Evolutionary conservation across 2,329 filamentous ascomycete genomes (phyloP).

Genomic region (Fusarium papillatum): DNA sequence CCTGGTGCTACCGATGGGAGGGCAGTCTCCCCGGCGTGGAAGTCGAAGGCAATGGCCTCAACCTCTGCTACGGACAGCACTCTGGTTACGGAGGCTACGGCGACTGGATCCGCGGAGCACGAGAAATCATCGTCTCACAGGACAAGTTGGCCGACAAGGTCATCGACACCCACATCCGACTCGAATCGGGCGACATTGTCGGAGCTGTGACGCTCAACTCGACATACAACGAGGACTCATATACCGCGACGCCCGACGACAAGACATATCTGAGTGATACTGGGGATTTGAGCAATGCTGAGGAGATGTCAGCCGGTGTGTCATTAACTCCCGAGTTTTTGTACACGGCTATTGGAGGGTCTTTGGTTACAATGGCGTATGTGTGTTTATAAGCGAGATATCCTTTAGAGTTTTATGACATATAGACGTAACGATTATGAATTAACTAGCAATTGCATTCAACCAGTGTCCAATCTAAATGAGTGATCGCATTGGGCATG

Average conservation of each 20-base stretch:
- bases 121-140: conserved; percentile 66
- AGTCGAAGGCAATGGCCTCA: conserved; percentile 57
- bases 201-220: conserved; percentile 68
- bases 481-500: too few relatives aligned
- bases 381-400: conserved; percentile 8
- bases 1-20: conserved; percentile 69
- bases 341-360: conserved; percentile 1
- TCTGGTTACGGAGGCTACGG: conserved; percentile 80
- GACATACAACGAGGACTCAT: conserved; percentile 70
- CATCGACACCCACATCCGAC: conserved; percentile 71
- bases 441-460: not conserved
- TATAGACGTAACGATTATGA: conserved; percentile 15
- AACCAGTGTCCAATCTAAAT: not conserved
- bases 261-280: conserved; percentile 43
- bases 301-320: not conserved
- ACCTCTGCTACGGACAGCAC: conserved; percentile 73
- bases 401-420: not conserved
- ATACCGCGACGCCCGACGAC: conserved; percentile 58
- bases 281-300: not conserved
- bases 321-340: not conserved
- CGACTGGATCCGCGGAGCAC: conserved; percentile 71
- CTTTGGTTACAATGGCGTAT: conserved; percentile 15
- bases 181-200: conserved; percentile 68
- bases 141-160: conserved; percentile 53
- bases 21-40: conserved; percentile 50